Percentiles rank a stretch among this genome's conserved stretches.
Evolutionary conservation across 352 stramenopile species (phyloP).

Genomic region (Globisporangium uncinulatum): DNA sequence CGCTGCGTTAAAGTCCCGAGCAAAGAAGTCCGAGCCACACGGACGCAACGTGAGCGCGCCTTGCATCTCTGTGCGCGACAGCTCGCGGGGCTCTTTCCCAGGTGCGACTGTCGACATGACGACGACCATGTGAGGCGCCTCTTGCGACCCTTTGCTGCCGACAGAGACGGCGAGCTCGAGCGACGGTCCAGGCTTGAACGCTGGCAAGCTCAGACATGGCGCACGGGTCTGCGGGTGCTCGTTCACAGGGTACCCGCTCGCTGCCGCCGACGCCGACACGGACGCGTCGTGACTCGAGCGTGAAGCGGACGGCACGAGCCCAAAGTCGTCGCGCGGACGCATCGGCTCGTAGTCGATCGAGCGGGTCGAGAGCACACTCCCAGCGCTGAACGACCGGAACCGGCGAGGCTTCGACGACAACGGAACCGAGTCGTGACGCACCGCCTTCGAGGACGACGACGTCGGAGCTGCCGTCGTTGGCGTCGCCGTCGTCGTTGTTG

Average conservation of each 20-base stretch:
- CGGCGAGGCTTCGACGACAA: slow-evolving; percentile 14
- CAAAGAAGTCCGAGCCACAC: slow-evolving; percentile 70
- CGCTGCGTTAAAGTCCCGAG: slow-evolving; percentile 70
- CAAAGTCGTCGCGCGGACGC: slow-evolving; percentile 42
- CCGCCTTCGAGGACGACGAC: slow-evolving; percentile 12
- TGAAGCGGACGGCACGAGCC: slow-evolving; percentile 26
- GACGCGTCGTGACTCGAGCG: slow-evolving; percentile 13
- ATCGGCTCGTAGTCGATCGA: slow-evolving; percentile 16
- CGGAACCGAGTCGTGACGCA: slow-evolving; percentile 9
- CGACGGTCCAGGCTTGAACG: slow-evolving; percentile 52
- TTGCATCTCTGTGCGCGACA: slow-evolving; percentile 76
- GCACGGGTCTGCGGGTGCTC: slow-evolving; percentile 30
- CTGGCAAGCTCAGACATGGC: slow-evolving; percentile 58
- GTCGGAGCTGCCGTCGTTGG: too few species aligned
- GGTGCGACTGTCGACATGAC: slow-evolving; percentile 53
- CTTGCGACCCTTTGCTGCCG: slow-evolving; percentile 58
- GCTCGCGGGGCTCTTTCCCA: slow-evolving; percentile 42
- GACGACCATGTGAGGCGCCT: slow-evolving; percentile 69
- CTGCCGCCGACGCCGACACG: too few species aligned
- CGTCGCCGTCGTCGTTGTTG: slow-evolving; percentile 1
- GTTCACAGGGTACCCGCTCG: slow-evolving; percentile 12
- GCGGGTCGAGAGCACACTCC: slow-evolving; percentile 48
- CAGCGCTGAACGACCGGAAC: slow-evolving; percentile 59
- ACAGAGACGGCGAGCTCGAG: slow-evolving; percentile 77
- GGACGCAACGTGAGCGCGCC: slow-evolving; percentile 58